A percentile compares a stretch with the other conserved stretches of the same genome.
phyloP scores from a whole-genome alignment of 352 stramenopile species.

The Globisporangium recalcitrans region DNA sequence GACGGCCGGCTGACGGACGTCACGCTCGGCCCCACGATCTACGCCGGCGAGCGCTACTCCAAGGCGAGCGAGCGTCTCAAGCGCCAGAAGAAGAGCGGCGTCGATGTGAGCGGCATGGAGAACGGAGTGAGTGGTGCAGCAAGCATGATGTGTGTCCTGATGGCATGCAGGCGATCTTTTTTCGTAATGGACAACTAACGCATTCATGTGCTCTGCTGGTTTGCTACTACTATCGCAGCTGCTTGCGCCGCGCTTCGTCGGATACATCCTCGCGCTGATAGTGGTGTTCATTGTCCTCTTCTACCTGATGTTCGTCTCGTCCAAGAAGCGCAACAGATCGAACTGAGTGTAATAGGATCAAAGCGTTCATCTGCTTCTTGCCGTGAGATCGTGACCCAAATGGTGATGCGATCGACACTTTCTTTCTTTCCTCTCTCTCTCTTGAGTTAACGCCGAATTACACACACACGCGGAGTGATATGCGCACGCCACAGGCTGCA shows the following conservation, averaged over 20 bases:
- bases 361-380: neutral
- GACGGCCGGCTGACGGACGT: conserved; percentile 40
- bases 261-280: conserved; percentile 49
- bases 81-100: conserved; percentile 51
- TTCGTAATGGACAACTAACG: neutral
- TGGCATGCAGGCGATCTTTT: neutral
- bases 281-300: conserved; percentile 48
- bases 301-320: conserved; percentile 50
- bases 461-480: neutral
- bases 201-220: neutral
- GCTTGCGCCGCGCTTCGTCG: conserved; percentile 52
- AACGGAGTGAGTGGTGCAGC: neutral
- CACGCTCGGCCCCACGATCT: conserved; percentile 68
- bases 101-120: conserved; percentile 30
- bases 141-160: neutral
- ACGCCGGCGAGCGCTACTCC: conserved; percentile 74
- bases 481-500: neutral
- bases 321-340: conserved; percentile 24
- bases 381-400: neutral
- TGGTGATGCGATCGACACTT: neutral
- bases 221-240: conserved; percentile 26
- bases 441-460: neutral
- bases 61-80: conserved; percentile 82
- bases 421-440: neutral
- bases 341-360: conserved; percentile 2